Evolutionary conservation across 116 monocot genomes (phyloP).

Genomic region (Thalassia testudinum): DNA sequence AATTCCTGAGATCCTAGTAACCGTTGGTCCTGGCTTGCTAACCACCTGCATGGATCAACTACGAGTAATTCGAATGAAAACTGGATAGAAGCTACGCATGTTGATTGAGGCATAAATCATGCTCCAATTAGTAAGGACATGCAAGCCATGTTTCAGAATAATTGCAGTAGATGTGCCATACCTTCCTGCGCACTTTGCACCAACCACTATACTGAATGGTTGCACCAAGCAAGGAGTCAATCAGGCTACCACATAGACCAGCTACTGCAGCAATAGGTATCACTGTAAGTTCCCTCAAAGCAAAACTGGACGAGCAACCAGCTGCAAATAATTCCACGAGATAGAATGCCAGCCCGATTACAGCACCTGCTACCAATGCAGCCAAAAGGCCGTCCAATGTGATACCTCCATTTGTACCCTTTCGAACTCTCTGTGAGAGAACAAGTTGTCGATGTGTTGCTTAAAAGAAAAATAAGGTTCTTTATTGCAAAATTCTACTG

Average conservation of each 20-base stretch:
- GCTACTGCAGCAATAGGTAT: slow-evolving; percentile 54
- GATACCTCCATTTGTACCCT: slow-evolving; percentile 89
- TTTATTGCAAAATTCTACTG: too few species aligned
- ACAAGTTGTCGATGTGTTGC: too few species aligned
- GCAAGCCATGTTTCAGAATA: too few species aligned
- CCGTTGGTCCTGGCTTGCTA: slow-evolving; percentile 46
- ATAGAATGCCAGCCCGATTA: slow-evolving; percentile 55
- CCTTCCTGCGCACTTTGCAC: slow-evolving; percentile 73
- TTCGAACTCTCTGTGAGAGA: slow-evolving; percentile 48
- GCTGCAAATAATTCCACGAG: slow-evolving; percentile 38
- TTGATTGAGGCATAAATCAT: too few species aligned
- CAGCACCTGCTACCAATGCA: slow-evolving; percentile 56
- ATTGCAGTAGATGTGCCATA: slow-evolving; percentile 2
- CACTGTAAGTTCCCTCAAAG: slow-evolving; percentile 45
- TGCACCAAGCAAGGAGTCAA: slow-evolving; percentile 84
- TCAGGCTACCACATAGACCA: slow-evolving; percentile 69
- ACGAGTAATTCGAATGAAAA: too few species aligned
- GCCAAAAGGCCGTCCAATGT: slow-evolving; percentile 55
- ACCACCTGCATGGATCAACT: slow-evolving; percentile 82
- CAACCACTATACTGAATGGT: slow-evolving; percentile 84
- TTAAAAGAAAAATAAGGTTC: too few species aligned
- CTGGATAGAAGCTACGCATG: too few species aligned
- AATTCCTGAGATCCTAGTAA: slow-evolving; percentile 49
- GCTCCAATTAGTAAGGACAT: too few species aligned
- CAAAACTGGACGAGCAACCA: slow-evolving; percentile 27